Percentiles rank a stretch among this genome's conserved stretches.
Evolutionary conservation across 192 early-diverging fungal genomes (phyloP).

Genomic region (Obelidium mucronatum): DNA sequence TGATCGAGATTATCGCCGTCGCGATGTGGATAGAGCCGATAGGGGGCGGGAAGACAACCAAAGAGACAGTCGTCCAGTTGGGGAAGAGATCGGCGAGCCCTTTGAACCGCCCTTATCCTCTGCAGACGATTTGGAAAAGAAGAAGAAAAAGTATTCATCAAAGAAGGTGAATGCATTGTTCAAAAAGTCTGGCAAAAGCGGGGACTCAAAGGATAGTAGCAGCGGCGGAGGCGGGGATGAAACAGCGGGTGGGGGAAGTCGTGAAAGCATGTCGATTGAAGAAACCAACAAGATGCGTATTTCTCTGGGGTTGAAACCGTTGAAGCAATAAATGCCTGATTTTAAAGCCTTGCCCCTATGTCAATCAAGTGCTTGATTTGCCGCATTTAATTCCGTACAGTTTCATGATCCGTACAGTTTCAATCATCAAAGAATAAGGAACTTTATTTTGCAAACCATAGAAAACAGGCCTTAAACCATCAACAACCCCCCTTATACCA

Average conservation of each 20-base stretch:
- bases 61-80: background rate
- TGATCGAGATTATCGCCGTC: background rate
- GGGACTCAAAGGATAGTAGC: background rate
- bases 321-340: constrained; percentile 42
- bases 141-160: constrained; percentile 54
- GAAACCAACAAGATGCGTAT: constrained; percentile 60
- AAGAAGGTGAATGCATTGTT: constrained; percentile 61
- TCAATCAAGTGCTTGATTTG: too few relatives aligned
- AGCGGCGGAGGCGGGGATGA: background rate
- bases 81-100: constrained; percentile 6
- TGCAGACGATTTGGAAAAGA: constrained; percentile 5
- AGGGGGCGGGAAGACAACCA: background rate
- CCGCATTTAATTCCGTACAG: too few relatives aligned
- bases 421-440: too few relatives aligned
- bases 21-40: constrained; percentile 4
- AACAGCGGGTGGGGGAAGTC: constrained; percentile 33
- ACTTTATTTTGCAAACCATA: too few relatives aligned
- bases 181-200: constrained; percentile 45
- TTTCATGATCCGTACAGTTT: too few relatives aligned
- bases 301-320: constrained; percentile 55
- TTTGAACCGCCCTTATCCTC: background rate
- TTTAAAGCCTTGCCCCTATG: too few relatives aligned
- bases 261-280: constrained; percentile 51
- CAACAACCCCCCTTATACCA: too few relatives aligned
- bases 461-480: too few relatives aligned